A percentile compares a stretch with the other conserved stretches of the same genome.
These are phyloP conservation scores for Raddia guianensis DNA, from an alignment of 176 grass and related monocot species.

Conservation along the genomic window DNA sequence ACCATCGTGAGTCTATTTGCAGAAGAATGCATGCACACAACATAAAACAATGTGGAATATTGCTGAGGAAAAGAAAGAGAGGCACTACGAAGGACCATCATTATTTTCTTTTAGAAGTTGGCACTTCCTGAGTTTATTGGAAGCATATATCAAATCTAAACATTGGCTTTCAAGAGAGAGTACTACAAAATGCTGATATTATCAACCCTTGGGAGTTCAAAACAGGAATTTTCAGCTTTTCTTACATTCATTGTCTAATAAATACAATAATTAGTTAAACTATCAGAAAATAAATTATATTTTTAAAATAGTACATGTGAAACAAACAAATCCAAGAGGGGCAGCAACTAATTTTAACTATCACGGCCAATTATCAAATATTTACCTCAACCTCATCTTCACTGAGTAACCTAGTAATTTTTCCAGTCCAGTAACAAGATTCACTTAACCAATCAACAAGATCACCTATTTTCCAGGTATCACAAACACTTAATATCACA, in stretches of 20 bases:
- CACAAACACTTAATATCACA: slow-evolving; percentile 40
- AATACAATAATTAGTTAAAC: background rate
- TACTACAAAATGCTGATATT: background rate
- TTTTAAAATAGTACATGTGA: background rate
- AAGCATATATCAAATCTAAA: background rate
- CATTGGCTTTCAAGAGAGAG: background rate
- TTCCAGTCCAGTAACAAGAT: slow-evolving; percentile 60
- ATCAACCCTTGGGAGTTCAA: background rate
- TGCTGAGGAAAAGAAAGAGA: background rate
- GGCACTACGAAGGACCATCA: background rate
- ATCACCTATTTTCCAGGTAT: slow-evolving; percentile 67
- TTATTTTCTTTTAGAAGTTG: background rate
- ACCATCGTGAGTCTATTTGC: background rate
- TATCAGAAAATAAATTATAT: background rate
- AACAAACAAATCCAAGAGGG: background rate
- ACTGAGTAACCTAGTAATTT: slow-evolving; percentile 45
- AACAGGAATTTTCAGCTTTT: background rate
- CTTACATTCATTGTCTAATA: background rate
- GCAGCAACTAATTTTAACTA: background rate
- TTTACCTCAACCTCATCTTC: slow-evolving; percentile 47
- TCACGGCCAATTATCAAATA: slow-evolving; percentile 22
- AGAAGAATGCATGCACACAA: background rate
- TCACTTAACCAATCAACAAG: slow-evolving; percentile 56
- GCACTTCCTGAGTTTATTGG: background rate
- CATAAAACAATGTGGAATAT: background rate